These are phyloP conservation scores for Yamadazyma diddensiae DNA, from an alignment of 1,139 yeast genomes.

Conservation along the genomic window DNA sequence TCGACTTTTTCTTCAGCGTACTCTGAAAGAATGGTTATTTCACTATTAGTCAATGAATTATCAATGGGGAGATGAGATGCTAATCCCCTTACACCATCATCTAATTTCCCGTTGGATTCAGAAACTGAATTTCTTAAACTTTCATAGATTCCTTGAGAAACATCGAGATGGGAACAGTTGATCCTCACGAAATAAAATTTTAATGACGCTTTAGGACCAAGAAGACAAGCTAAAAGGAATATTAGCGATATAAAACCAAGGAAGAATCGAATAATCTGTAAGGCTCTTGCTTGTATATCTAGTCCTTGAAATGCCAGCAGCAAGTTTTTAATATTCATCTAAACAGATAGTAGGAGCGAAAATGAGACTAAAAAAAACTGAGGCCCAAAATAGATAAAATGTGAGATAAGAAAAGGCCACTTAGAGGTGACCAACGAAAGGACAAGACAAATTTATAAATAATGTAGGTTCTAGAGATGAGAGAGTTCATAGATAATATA, in stretches of 20 bases:
- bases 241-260: conserved; percentile 21
- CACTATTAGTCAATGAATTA: conserved; percentile 47
- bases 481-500: too few species aligned
- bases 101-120: conserved; percentile 4
- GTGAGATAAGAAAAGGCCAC: too few species aligned
- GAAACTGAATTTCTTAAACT: conserved; percentile 40
- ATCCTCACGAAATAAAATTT: conserved; percentile 36
- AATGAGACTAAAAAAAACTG: too few species aligned
- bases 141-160: conserved; percentile 49
- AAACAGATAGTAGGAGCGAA: too few species aligned
- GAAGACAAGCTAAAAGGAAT: conserved; percentile 22
- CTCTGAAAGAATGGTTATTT: conserved; percentile 42
- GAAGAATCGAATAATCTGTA: conserved; percentile 29
- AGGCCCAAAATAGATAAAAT: too few species aligned
- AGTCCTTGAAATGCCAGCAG: conserved; percentile 24
- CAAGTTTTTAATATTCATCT: background rate
- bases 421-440: too few species aligned
- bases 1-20: conserved; percentile 49
- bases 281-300: conserved; percentile 26
- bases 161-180: conserved; percentile 49
- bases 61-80: conserved; percentile 28
- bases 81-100: conserved; percentile 1
- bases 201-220: conserved; percentile 26
- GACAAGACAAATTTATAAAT: too few species aligned
- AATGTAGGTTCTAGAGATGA: too few species aligned